Conservation (phyloP, 495 filamentous ascomycete genomes). For the Geoglossum glabrum region DNA sequence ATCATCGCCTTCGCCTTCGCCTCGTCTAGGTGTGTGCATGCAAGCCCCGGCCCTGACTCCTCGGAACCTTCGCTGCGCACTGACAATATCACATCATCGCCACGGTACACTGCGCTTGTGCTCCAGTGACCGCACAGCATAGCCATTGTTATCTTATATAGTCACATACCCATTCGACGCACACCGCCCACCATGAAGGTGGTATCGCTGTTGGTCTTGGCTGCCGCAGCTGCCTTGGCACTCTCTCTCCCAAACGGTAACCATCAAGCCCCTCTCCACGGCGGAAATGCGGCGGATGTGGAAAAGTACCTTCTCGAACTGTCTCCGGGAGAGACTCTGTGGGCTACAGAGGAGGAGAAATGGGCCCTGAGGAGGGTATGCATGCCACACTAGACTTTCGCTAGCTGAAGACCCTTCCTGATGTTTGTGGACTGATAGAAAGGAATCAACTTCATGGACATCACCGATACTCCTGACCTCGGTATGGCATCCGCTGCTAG, state of each 20-base stretch:
- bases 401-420: not conserved
- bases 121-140: no score
- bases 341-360: slow-evolving; percentile 89
- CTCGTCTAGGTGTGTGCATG: no score
- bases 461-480: slow-evolving; percentile 50
- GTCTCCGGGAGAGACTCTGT: slow-evolving; percentile 60
- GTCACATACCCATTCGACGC: no score
- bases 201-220: not conserved
- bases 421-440: slow-evolving; percentile 26
- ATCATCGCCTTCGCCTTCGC: no score
- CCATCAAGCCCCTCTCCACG: slow-evolving; percentile 6
- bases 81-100: no score
- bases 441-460: slow-evolving; percentile 84
- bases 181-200: not conserved
- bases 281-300: not conserved
- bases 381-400: not conserved
- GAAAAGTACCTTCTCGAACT: slow-evolving; percentile 67
- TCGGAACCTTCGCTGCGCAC: no score
- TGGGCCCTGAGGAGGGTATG: slow-evolving; percentile 68
- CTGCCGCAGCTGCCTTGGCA: not conserved
- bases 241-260: not conserved
- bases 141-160: no score
- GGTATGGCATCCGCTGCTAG: slow-evolving; percentile 25
- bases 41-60: no score
- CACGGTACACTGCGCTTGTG: no score